Base-by-base conservation (phyloP, 345 rosid species). In the Lepidium sativum region DNA sequence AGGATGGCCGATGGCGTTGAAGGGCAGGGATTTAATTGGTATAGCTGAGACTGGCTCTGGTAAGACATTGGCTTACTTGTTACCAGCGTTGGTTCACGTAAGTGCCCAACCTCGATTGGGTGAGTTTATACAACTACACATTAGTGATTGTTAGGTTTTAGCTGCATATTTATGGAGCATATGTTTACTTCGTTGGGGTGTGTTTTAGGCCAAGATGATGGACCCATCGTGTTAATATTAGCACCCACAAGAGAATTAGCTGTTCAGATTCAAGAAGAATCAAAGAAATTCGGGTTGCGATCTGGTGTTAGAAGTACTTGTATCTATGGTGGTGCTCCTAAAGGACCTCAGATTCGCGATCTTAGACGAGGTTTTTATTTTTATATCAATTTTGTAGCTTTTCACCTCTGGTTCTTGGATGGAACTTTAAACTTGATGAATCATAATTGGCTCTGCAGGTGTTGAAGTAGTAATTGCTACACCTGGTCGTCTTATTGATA, bases 11-110 rank as follows among this genome's bases (percentile, higher is more conserved):
- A 88, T 94, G 99, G 99, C 97, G 35, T 76, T 94, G 32, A 90
- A 90, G 84, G 95, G 96, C 68, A 88, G 92, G 65, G 97, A 90
- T 79, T 63, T 94, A 51, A 74, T 94, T 57, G 99, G 97, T 21
- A 94, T 94, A 66, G 97, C 97, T 6, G 99, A 90, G 85, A 90
- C 97, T 21, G 99, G 97, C 57, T 92, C 99, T 65, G 99, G 99
- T 33, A 92, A 92, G 84, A 92, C 99, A 9, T 69, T 90, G 84
- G 94, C 99, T 8, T 94, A 90, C 82, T 69, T 94, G 71, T 78
- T 94, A 50, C 99, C 99, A 8, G 97, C 97, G 16, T 67, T 94
- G 78, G 92, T 94, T 27, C 99, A 94, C 80, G 85, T 94, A 15
- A 79, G 74, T 52, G 96, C 97, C 0, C 99, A 94, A 63, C 99